Evolutionary conservation across 2,329 filamentous ascomycete genomes (phyloP).

Genomic region (Diaporthe citriasiana): DNA sequence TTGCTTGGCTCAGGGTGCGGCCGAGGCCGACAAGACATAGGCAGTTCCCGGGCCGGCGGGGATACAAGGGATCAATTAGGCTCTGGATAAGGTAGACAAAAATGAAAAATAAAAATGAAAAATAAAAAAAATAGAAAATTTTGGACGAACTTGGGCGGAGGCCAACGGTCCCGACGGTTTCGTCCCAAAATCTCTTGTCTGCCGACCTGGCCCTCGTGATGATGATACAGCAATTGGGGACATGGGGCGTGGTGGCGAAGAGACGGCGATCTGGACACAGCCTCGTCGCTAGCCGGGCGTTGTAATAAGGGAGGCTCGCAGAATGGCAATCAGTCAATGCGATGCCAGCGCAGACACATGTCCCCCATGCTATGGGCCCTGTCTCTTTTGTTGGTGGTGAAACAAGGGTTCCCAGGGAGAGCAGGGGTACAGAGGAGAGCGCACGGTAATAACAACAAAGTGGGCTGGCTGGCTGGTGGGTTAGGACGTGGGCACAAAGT

Average conservation of each 20-base stretch:
- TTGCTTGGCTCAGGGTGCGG: not conserved
- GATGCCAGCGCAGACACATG: slow-evolving; percentile 4
- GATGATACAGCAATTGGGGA: slow-evolving; percentile 1
- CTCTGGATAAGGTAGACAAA: no score
- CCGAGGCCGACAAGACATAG: slow-evolving; percentile 14
- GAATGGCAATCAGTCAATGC: slow-evolving; percentile 22
- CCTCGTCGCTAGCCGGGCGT: slow-evolving; percentile 28
- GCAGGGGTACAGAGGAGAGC: not conserved
- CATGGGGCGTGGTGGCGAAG: slow-evolving; percentile 28
- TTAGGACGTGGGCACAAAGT: slow-evolving; percentile 4
- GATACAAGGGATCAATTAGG: not conserved
- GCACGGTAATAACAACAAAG: not conserved
- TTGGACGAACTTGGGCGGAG: not conserved
- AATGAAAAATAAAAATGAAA: no score
- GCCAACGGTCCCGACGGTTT: not conserved
- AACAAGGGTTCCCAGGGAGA: slow-evolving; percentile 23
- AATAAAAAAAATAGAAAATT: not conserved
- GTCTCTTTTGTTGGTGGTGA: slow-evolving; percentile 24
- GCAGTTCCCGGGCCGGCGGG: slow-evolving; percentile 8
- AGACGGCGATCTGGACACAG: slow-evolving; percentile 26
- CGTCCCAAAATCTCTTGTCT: slow-evolving; percentile 6
- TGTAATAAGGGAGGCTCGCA: slow-evolving; percentile 26
- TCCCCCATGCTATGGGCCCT: slow-evolving; percentile 12
- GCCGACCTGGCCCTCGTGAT: not conserved
- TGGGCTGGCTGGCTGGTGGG: no score